Conservation (phyloP, 805 yeast genomes). For the Cyberlindnera xishuangbannaensis region DNA sequence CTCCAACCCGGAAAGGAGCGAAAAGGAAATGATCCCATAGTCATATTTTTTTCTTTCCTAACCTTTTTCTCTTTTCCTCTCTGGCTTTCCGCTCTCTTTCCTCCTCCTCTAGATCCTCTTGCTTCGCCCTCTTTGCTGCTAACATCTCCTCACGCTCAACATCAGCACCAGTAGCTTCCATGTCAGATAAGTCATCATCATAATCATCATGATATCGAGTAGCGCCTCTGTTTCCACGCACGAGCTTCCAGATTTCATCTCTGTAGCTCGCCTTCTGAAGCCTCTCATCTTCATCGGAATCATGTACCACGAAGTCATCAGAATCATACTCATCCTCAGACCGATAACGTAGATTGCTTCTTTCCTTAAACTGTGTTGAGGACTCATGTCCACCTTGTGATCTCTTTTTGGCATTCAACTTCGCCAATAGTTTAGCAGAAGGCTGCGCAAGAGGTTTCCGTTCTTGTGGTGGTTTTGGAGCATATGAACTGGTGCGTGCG, state of each 20-base stretch:
- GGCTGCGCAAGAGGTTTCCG: constrained; percentile 45
- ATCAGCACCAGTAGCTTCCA: constrained; percentile 95
- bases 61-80: constrained; percentile 41
- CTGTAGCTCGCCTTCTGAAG: constrained; percentile 49
- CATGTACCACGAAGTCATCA: constrained; percentile 56
- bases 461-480: constrained; percentile 3
- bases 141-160: constrained; percentile 75
- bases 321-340: constrained; percentile 4
- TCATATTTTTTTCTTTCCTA: constrained; percentile 17
- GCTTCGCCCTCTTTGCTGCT: constrained; percentile 60
- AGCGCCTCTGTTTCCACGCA: constrained; percentile 62
- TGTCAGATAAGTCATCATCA: constrained; percentile 51
- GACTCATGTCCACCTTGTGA: no score
- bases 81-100: constrained; percentile 47
- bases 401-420: constrained; percentile 32
- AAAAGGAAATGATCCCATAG: no score
- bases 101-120: constrained; percentile 73
- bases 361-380: no score
- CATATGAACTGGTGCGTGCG: neutral
- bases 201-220: constrained; percentile 41
- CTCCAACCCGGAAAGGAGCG: no score
- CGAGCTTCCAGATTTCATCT: constrained; percentile 86
- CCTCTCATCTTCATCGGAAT: constrained; percentile 28
- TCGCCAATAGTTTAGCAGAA: constrained; percentile 45
- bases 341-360: no score